Conservation (phyloP, 345 rosid species). For the Kandelia obovata region DNA sequence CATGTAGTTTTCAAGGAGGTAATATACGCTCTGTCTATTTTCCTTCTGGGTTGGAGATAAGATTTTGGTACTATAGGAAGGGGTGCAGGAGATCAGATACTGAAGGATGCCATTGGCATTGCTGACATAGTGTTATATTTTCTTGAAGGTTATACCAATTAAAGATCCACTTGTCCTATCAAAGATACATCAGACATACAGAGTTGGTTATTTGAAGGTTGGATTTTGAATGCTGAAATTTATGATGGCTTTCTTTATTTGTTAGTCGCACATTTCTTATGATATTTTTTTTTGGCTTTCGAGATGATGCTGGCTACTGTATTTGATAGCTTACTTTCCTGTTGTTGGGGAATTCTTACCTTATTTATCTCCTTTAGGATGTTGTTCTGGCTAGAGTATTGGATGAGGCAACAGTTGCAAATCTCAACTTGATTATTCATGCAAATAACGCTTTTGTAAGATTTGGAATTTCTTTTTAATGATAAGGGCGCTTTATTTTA, state of each 20-base stretch:
- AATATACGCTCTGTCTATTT: constrained; percentile 16
- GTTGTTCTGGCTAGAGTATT: constrained; percentile 84
- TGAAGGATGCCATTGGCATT: constrained; percentile 1
- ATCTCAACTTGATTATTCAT: constrained; percentile 65
- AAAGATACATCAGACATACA: constrained; percentile 82
- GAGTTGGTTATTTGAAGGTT: constrained; percentile 90
- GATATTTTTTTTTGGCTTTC: too few species aligned
- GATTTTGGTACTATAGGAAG: constrained; percentile 1
- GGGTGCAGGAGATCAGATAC: not conserved
- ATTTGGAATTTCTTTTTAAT: constrained; percentile 13
- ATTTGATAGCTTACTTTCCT: not conserved
- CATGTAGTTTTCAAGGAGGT: constrained; percentile 90
- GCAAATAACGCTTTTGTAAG: constrained; percentile 77
- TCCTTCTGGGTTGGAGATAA: constrained; percentile 6
- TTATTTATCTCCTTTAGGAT: constrained; percentile 52
- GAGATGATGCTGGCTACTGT: not conserved
- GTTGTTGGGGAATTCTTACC: constrained; percentile 16
- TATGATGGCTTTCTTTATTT: constrained; percentile 14
- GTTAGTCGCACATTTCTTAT: not conserved
- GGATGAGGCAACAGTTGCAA: constrained; percentile 70
- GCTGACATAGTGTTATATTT: not conserved
- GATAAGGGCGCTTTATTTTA: not conserved
- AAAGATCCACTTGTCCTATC: constrained; percentile 62
- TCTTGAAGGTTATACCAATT: constrained; percentile 70
- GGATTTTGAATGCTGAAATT: constrained; percentile 23